Conservation (phyloP, 345 rosid species). For the Aegle marmelos region DNA sequence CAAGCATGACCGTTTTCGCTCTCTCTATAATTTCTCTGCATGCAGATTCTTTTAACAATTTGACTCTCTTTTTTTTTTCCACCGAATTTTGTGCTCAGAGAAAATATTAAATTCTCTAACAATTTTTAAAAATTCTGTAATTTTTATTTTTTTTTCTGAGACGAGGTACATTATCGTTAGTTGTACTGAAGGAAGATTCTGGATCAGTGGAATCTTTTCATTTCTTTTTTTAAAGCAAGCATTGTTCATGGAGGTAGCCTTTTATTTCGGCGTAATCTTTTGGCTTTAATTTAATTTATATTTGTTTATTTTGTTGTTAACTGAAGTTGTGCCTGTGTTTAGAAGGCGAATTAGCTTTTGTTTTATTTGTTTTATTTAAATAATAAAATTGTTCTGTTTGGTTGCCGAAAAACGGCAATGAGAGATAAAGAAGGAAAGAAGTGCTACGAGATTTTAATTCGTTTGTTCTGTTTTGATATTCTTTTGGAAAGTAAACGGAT, state of each 20-base stretch:
- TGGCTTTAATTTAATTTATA: neutral
- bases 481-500: neutral
- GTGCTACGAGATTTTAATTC: neutral
- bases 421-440: neutral
- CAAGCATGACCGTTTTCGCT: neutral
- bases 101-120: too few relatives aligned
- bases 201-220: neutral
- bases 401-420: neutral
- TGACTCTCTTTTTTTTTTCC: too few relatives aligned
- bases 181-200: neutral
- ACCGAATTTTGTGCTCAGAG: too few relatives aligned
- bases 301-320: neutral
- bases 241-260: neutral
- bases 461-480: neutral
- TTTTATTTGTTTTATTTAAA: neutral
- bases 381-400: neutral
- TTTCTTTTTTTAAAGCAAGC: neutral
- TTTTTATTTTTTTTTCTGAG: neutral
- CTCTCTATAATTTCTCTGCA: neutral
- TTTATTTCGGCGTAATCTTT: neutral
- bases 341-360: neutral
- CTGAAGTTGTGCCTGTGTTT: neutral
- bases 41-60: neutral
- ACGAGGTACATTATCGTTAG: conserved; percentile 5
- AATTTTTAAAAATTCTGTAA: too few relatives aligned